phyloP scores from a whole-genome alignment of 306 rosid genomes.

The Sophora flavescens region DNA sequence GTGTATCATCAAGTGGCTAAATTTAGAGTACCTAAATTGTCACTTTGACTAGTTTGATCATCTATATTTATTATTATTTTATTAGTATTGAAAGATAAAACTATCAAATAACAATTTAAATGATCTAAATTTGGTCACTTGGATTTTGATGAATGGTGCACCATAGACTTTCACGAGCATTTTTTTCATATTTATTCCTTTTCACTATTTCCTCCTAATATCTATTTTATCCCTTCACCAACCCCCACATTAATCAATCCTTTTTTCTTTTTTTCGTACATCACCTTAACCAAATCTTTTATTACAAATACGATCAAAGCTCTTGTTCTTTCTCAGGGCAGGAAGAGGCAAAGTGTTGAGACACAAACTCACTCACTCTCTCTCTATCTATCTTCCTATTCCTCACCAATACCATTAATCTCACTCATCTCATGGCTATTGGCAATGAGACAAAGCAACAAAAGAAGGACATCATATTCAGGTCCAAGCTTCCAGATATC shows the following conservation, averaged over 20 bases:
- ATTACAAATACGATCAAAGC: conserved; percentile 3
- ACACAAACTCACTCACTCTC: not conserved
- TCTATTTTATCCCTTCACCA: conserved; percentile 54
- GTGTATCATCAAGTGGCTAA: too few species aligned
- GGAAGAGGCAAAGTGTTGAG: not conserved
- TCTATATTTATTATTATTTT: too few species aligned
- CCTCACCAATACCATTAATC: not conserved
- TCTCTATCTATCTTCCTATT: not conserved
- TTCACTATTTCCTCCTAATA: not conserved
- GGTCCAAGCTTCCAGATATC: conserved; percentile 70
- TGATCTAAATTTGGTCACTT: too few species aligned
- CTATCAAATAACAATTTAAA: too few species aligned
- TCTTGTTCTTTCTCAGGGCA: conserved; percentile 25
- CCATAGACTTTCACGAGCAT: too few species aligned
- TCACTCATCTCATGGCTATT: conserved; percentile 5
- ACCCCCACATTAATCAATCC: conserved; percentile 42
- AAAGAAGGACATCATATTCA: conserved; percentile 57
- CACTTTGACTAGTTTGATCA: too few species aligned
- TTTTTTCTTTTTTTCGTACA: not conserved
- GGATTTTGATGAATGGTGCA: too few species aligned
- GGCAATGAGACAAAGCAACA: not conserved
- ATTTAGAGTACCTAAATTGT: too few species aligned
- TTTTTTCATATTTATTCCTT: not conserved
- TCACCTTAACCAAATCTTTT: conserved; percentile 26
- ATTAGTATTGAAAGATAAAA: too few species aligned